Base-by-base conservation (phyloP, 2,329 filamentous ascomycete genomes). In the Aspergillus chevalieri region DNA sequence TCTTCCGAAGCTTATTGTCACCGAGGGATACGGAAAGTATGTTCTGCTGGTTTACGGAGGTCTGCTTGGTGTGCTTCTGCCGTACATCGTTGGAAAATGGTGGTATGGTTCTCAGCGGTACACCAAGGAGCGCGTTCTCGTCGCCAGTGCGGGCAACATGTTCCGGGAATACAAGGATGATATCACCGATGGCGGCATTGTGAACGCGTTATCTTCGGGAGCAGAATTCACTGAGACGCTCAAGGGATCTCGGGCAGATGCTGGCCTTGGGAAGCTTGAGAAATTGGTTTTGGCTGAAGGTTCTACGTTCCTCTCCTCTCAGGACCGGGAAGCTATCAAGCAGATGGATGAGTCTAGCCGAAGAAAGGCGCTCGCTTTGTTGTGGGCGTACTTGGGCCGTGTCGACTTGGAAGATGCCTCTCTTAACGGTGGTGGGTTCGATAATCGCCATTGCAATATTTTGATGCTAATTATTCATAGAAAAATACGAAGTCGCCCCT, bases 61-160 rank as follows among this genome's bases (percentile, higher is more conserved):
- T 30, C 79, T 97, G 36, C 83, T 98, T 46, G 93, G 92, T 48
- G 88, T 97, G 53, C 75, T 96, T 52, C 77, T 98, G 47, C 93
- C 93, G 2, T 98, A 94, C 68, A 77, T 93, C 44, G 92, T 98
- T 49, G 93, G 93, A 44, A 90, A 87, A 51, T 98, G 93, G 93
- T 98, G 93, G 93, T 98, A 98, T 67, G 93, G 94, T 52, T 94
- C 89, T 30, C 92, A 95, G 70, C 83, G 85, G 61, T 83, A 88
- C 71, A 97, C 93, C 34, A 94, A 92, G 74, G 94, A 98, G 71
- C 89, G 89, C 59, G 87, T 97, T 22, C 78, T 95, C 48, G 86
- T 96, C 66, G 89, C 93, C 66, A 96, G 88, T 70, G 91, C 94
- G 59, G 94, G 94, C 69, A 91, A 89, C 57, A 81, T 98, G 51